Base-by-base conservation (phyloP, 108 stramenopile genomes). In the Fistulifera solaris region DNA sequence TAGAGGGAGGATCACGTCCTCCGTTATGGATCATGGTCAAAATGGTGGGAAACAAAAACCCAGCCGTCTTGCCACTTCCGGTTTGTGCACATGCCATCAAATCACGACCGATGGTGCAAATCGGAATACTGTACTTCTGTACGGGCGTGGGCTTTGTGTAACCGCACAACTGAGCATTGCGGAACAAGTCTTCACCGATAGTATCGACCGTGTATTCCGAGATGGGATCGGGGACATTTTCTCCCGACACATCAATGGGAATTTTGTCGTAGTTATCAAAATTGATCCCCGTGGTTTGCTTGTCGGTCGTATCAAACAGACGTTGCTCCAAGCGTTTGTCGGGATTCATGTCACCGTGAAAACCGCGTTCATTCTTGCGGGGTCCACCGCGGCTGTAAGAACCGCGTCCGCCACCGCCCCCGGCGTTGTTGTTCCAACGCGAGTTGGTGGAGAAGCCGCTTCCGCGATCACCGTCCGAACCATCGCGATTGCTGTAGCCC, bases 211-310 rank as follows among this genome's bases (percentile, higher is more conserved):
- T 60, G 72, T 95, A 99, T 17, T 48, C 61, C 12, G 94, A 92
- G 52, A 96, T 87, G 27, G 96, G 96, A 22, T 89, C 88, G 26
- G 98, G 98, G 31, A 70, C 52, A 40, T 91, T 74, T 24, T 77
- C 70, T 19, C 95, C 95, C 16, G 76, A 71, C 40, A 86, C 81
- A 54, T 99, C 98, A 23, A 99, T 94, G 23, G 96, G 96, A 46
- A 99, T 99, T 45, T 97, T 91, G 68, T 96, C 95, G 77, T 99
- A 98, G 58, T 90, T 87, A 70, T 96, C 94, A 65, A 99, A 99
- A 78, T 99, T 97, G 81, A 99, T 98, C n/a, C 98, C 98, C n/a
- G 94, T 80, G 16, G 87, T 93, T 62, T 94, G 91, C 45, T 87
- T 73, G 62, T 88, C 83, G 15, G 67, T 82, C 12, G 59, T 52